Evolutionary conservation across 2,329 filamentous ascomycete genomes (phyloP), one percentile per base, ranked within the genome.

Genomic region (Trichothecium roseum): DNA sequence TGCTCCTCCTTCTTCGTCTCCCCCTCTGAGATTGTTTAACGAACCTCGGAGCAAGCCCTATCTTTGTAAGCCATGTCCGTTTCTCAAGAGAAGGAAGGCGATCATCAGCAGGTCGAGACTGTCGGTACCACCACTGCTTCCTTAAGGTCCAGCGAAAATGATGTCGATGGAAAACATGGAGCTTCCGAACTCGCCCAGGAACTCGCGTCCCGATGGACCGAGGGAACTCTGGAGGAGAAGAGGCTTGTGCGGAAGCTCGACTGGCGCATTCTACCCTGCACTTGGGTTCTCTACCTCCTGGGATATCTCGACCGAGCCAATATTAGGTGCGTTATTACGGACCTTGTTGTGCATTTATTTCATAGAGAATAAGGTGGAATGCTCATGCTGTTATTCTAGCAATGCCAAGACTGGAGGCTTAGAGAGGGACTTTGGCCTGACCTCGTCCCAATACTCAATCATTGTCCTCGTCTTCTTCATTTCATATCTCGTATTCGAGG

Each of bases 401-500:
- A 49, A 49, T 30, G 45, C 46, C 3, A 48, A 49, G 33, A 45
- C 42, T 2, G 46, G 42, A 4, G 46, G 46, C 13, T 35, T 49
- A n/a, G 41, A 45, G 16, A 27, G 34, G 4, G 45, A 48, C 30
- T 47, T 48, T 22, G 26, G 28, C 14, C 30, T 49, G 14, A 43
- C 41, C 12, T 46, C 43, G 2, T 35, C 28, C 7, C 45, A 49
- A 28, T 54, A 52, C 40, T 47, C 49, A 22, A 43, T 46, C 39
- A 49, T 51, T n/a, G 46, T 51, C 4, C 37, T 49, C 15, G 32
- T 46, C 29, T 52, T 51, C 40, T 49, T 50, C 36, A 37, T 52
- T 17, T 49, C 44, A 8, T 54, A 54, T 48, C 34, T 40, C 5
- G 22, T 36, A 13, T 40, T 40, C 18, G 38, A 40, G 22, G 38